Evolutionary conservation across 768 basidiomycete species (phyloP).

Genomic region (Kockovaella imperatae): DNA sequence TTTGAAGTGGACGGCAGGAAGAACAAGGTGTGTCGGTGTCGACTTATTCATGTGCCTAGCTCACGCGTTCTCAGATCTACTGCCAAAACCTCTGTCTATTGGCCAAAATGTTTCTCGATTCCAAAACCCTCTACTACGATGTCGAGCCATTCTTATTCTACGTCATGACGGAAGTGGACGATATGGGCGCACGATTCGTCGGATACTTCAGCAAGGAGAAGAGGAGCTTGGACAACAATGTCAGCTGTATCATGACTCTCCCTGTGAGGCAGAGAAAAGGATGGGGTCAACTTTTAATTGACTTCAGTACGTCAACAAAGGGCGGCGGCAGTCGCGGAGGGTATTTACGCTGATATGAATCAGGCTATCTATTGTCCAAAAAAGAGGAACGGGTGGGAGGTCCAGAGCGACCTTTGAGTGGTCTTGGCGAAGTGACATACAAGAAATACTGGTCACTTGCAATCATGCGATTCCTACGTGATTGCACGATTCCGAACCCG

Average conservation of each 20-base stretch:
- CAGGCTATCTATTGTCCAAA: conserved; percentile 92
- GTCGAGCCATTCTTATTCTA: conserved; percentile 99
- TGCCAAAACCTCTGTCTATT: conserved; percentile 96
- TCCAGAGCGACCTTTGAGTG: conserved; percentile 92
- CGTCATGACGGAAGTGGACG: conserved; percentile 87
- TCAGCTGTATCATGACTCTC: conserved; percentile 98
- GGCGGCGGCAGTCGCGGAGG: background rate
- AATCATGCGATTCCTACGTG: conserved; percentile 67
- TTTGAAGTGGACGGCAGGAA: conserved; percentile 98
- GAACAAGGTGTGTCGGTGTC: conserved; percentile 62
- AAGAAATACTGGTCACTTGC: conserved; percentile 88
- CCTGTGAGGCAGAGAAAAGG: conserved; percentile 90
- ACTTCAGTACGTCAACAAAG: conserved; percentile 70
- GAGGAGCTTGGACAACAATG: conserved; percentile 87
- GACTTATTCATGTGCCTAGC: background rate
- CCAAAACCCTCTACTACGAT: conserved; percentile 98
- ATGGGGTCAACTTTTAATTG: conserved; percentile 94
- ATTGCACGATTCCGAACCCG: conserved; percentile 55
- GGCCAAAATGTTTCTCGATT: conserved; percentile 98
- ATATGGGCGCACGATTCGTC: conserved; percentile 82
- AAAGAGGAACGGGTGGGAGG: conserved; percentile 85
- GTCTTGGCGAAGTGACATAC: conserved; percentile 87
- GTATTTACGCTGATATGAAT: background rate
- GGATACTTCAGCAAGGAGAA: conserved; percentile 99
- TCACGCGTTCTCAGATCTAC: conserved; percentile 61